A percentile compares a stretch with the other conserved stretches of the same genome.
Evolutionary conservation across 2,329 filamentous ascomycete genomes (phyloP).

Genomic region (Venturia asperata): DNA sequence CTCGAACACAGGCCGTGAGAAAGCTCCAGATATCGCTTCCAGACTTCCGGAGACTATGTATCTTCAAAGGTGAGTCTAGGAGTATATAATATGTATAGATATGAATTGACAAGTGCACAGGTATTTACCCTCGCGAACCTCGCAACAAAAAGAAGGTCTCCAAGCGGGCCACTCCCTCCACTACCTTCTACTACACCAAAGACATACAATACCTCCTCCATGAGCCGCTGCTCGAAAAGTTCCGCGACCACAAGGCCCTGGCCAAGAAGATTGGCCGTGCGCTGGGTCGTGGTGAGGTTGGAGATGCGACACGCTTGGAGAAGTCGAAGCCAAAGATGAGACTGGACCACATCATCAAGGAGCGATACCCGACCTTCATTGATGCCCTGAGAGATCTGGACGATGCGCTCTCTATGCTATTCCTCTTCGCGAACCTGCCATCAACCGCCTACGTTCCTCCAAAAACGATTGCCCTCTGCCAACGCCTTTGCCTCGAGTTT

Average conservation of each 20-base stretch:
- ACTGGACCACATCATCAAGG: conserved; percentile 93
- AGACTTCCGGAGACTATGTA: conserved; percentile 96
- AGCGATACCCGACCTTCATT: conserved; percentile 94
- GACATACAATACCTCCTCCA: conserved; percentile 98
- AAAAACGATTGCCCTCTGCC: conserved; percentile 93
- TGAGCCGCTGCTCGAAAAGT: conserved; percentile 87
- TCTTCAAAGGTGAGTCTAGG: conserved; percentile 72
- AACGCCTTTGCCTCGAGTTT: conserved; percentile 89
- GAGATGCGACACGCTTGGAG: conserved; percentile 82
- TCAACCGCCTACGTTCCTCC: conserved; percentile 82
- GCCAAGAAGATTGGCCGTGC: conserved; percentile 96
- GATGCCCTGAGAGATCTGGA: conserved; percentile 92
- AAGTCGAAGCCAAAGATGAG: conserved; percentile 86
- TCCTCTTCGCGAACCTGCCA: conserved; percentile 93
- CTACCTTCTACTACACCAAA: conserved; percentile 87
- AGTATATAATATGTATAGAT: not conserved
- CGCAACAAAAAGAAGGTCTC: conserved; percentile 95
- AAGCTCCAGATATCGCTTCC: conserved; percentile 96
- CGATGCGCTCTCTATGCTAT: conserved; percentile 93
- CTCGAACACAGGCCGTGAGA: conserved; percentile 89
- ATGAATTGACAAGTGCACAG: conserved; percentile 28
- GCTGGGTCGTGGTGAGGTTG: conserved; percentile 82
- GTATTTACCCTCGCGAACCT: conserved; percentile 95
- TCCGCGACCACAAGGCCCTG: conserved; percentile 92
- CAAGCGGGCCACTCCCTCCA: conserved; percentile 81